phyloP scores from a whole-genome alignment of 148 eudicot species.

The Spergularia bocconei region DNA sequence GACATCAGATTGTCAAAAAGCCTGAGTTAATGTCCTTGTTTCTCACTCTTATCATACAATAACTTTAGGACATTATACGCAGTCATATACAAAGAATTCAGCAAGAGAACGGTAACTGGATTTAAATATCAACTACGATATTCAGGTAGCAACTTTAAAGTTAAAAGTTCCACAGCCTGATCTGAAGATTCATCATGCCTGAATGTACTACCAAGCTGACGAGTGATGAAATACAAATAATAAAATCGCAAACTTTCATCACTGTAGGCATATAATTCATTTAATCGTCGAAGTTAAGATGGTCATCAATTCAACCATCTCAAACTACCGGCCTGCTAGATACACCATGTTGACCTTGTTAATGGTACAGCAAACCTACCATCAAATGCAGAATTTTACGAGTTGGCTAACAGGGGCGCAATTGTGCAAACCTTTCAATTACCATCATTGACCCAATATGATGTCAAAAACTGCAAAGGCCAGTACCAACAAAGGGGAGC shows the following conservation, averaged over 20 bases:
- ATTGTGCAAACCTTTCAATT: neutral
- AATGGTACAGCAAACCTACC: neutral
- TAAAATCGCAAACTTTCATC: neutral
- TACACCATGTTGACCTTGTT: neutral
- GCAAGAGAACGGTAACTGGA: neutral
- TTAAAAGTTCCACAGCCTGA: neutral
- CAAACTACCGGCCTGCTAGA: neutral
- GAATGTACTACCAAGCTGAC: neutral
- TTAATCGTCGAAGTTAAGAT: neutral
- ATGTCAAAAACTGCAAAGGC: too few species aligned
- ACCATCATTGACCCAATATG: too few species aligned
- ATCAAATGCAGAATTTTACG: neutral
- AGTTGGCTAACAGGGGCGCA: neutral
- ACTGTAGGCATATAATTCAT: neutral
- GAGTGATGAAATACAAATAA: neutral
- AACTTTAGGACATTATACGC: neutral
- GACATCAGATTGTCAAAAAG: constrained; percentile 17
- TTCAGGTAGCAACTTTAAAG: constrained; percentile 6
- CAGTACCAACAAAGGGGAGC: too few species aligned
- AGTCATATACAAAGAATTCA: neutral
- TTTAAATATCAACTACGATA: neutral
- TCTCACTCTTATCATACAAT: neutral
- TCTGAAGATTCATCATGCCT: neutral
- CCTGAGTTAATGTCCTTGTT: neutral
- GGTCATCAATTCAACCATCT: neutral